Conservation (phyloP, 2,329 filamentous ascomycete species). For the Ascochyta lentis region DNA sequence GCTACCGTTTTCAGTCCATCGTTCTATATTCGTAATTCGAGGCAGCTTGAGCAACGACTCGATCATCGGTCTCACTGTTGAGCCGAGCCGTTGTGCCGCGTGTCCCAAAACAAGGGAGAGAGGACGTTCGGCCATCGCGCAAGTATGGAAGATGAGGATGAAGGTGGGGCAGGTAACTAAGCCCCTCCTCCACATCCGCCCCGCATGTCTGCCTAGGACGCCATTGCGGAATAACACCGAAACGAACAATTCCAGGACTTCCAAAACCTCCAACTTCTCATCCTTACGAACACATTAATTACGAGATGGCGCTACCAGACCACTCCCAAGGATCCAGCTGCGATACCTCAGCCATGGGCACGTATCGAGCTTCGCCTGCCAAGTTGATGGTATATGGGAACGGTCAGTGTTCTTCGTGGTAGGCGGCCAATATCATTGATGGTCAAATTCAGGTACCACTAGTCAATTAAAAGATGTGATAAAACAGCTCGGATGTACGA, state of each 20-base stretch:
- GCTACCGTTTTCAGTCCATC: background rate
- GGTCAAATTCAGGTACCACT: slow-evolving; percentile 38
- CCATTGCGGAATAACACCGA: background rate
- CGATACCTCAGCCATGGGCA: slow-evolving; percentile 42
- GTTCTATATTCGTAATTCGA: no score
- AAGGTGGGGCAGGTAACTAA: background rate
- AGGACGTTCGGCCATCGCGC: no score
- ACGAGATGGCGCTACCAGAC: slow-evolving; percentile 41
- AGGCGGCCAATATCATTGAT: background rate
- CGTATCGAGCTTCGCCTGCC: slow-evolving; percentile 46
- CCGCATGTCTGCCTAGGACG: background rate
- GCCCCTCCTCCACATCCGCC: slow-evolving; percentile 8
- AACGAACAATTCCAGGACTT: background rate
- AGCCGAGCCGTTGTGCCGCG: background rate
- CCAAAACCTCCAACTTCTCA: background rate
- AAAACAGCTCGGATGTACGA: slow-evolving; percentile 48
- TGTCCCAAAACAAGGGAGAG: no score
- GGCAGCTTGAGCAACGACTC: no score
- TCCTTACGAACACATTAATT: no score
- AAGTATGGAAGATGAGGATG: background rate
- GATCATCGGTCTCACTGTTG: background rate
- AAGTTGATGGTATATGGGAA: slow-evolving; percentile 49
- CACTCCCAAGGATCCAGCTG: slow-evolving; percentile 34
- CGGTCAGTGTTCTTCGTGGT: slow-evolving; percentile 22
- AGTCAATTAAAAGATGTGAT: slow-evolving; percentile 42